Conservation (phyloP, 2,329 filamentous ascomycete species). For the Zalaria sp. region DNA sequence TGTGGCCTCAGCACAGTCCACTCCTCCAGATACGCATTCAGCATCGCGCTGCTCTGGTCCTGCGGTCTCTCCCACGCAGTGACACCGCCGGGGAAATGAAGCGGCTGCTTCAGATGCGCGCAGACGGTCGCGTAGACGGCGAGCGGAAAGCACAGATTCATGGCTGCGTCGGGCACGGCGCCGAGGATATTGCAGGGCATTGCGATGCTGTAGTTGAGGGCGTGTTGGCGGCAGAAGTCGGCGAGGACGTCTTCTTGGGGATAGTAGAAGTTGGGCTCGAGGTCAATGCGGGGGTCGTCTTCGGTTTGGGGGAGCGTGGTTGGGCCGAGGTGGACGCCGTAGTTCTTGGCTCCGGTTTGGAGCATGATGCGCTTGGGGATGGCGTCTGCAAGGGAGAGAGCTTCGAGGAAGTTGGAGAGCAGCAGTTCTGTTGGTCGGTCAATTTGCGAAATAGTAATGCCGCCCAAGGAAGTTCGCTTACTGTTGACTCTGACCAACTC, state of each 20-base stretch:
- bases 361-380: constrained; percentile 33
- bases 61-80: constrained; percentile 29
- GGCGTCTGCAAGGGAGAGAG: constrained; percentile 27
- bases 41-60: constrained; percentile 28
- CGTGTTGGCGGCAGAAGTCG: constrained; percentile 25
- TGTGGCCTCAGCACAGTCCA: constrained; percentile 32
- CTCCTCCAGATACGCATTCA: constrained; percentile 36
- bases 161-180: constrained; percentile 33
- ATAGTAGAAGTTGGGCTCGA: constrained; percentile 42
- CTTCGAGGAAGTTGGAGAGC: constrained; percentile 35
- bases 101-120: constrained; percentile 23
- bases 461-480: constrained; percentile 24
- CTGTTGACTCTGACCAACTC: constrained; percentile 35
- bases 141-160: constrained; percentile 35
- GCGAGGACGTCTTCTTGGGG: constrained; percentile 36
- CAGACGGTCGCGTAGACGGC: constrained; percentile 37
- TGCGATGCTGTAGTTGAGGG: constrained; percentile 31
- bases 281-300: constrained; percentile 26
- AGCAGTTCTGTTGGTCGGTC: constrained; percentile 20
- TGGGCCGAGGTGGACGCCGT: constrained; percentile 33
- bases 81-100: constrained; percentile 32
- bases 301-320: constrained; percentile 30
- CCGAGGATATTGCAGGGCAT: constrained; percentile 36
- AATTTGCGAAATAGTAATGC: constrained; percentile 7
- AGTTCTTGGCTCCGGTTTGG: constrained; percentile 40